phyloP scores from a whole-genome alignment of 441 rosid species.

The Croton setiger region DNA sequence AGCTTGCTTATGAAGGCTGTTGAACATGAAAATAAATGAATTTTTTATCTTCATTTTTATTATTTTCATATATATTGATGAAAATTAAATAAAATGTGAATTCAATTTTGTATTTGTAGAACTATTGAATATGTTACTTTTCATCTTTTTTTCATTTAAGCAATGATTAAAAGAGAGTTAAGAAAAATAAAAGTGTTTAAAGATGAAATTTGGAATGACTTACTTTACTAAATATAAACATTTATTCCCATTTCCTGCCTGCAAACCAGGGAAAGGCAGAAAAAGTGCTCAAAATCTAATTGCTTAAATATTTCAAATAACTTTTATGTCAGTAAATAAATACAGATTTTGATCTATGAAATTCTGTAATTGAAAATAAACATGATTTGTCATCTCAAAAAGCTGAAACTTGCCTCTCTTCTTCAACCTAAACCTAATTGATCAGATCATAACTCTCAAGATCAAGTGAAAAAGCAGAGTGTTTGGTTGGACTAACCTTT shows the following conservation, averaged over 20 bases:
- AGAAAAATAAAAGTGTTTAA: neutral
- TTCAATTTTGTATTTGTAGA: too few species aligned
- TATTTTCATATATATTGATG: too few species aligned
- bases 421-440: conserved; percentile 2
- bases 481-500: conserved; percentile 1
- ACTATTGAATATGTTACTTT: too few species aligned
- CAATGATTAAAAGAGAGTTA: neutral
- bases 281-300: neutral
- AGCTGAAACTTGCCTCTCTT: neutral
- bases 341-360: neutral
- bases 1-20: conserved; percentile 47
- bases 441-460: neutral
- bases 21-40: conserved; percentile 29
- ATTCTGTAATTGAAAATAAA: neutral
- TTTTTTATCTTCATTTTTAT: too few species aligned
- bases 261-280: neutral
- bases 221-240: neutral
- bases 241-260: neutral
- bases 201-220: conserved; percentile 9
- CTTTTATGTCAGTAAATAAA: neutral
- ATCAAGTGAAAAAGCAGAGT: conserved; percentile 2
- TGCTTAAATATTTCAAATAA: neutral
- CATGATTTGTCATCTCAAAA: neutral
- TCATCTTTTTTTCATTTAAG: too few species aligned
- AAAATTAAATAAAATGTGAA: too few species aligned